Evolutionary conservation across 2,329 filamentous ascomycete genomes (phyloP), one percentile per base, ranked within the genome.

Genomic region (Lasiodiplodia hormozganensis): DNA sequence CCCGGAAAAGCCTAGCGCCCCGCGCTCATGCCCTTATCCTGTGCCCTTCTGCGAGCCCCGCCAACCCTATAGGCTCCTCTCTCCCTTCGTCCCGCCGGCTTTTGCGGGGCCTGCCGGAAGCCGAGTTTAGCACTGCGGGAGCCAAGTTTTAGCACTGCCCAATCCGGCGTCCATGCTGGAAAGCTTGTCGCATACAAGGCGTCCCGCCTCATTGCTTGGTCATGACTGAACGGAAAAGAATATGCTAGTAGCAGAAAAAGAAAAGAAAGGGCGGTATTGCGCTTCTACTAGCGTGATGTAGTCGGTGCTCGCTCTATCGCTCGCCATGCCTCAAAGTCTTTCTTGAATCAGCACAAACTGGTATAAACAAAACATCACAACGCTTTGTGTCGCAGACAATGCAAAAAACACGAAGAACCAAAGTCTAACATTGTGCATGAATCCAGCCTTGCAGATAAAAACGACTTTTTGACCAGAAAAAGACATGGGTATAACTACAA

Each of bases 401-500:
- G 23, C 28, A 31, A 12, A n/a, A 58, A 31, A 21, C 21, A 25
- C 18, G 21, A 58, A 40, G n/a, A 43, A 40, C 25, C n/a, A 21
- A 47, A n/a, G 36, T 47, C 57, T 60, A 60, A 23, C 57, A 60
- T 47, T 60, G 31, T 60, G 57, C 57, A 47, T 60, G 34, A 23
- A 23, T 31, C 57, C 54, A 25, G 34, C 23, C 31, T 23, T 25
- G 57, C 60, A 65, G 31, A 16, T 56, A 31, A 47, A 62, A 51
- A 18, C 58, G 43, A 51, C 60, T 64, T 64, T 64, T 65, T 65
- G 34, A 43, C 31, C 54, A 56, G 31, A 65, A 65, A 56, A 65
- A 56, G 31, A 56, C 51, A 65, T 65, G 62, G 62, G 62, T 65
- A 65, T 65, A 65, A 40, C 62, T 56, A 56, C 62, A 65, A 65